These are phyloP conservation scores for Breviolum minutum DNA, from an alignment of 73 alveolate species.

Conservation along the genomic window DNA sequence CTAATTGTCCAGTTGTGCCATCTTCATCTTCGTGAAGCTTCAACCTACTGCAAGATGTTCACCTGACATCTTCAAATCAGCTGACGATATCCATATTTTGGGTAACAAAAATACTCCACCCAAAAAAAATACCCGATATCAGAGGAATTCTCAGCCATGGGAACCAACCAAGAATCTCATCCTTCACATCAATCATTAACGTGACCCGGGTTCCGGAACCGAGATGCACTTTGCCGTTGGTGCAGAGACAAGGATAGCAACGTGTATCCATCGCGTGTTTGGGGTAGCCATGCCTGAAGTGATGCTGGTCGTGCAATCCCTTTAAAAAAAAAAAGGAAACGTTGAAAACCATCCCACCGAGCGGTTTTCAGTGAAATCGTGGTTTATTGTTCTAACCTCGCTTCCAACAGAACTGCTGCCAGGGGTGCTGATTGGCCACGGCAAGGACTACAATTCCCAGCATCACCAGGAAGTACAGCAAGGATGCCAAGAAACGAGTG, in stretches of 20 bases:
- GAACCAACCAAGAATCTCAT: too few species aligned
- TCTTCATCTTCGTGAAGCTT: too few species aligned
- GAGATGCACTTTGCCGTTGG: background rate
- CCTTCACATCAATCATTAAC: too few species aligned
- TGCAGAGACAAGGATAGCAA: conserved; percentile 48
- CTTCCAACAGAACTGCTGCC: background rate
- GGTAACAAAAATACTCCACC: too few species aligned
- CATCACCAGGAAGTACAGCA: conserved; percentile 28
- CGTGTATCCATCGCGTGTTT: conserved; percentile 32
- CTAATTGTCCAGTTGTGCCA: too few species aligned
- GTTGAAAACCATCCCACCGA: too few species aligned
- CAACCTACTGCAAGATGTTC: too few species aligned
- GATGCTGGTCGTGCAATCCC: background rate
- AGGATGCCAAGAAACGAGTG: background rate
- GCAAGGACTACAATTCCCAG: conserved; percentile 7
- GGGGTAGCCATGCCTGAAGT: conserved; percentile 44
- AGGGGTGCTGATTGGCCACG: conserved; percentile 26
- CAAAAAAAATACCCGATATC: too few species aligned
- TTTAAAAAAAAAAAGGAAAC: too few species aligned
- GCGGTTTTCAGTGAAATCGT: background rate
- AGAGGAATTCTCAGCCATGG: too few species aligned
- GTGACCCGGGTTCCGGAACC: background rate
- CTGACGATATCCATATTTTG: too few species aligned
- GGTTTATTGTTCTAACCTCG: background rate
- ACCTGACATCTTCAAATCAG: too few species aligned